Evolutionary conservation across 176 grass and related monocot species (phyloP).

Genomic region (Neostapfia colusana): DNA sequence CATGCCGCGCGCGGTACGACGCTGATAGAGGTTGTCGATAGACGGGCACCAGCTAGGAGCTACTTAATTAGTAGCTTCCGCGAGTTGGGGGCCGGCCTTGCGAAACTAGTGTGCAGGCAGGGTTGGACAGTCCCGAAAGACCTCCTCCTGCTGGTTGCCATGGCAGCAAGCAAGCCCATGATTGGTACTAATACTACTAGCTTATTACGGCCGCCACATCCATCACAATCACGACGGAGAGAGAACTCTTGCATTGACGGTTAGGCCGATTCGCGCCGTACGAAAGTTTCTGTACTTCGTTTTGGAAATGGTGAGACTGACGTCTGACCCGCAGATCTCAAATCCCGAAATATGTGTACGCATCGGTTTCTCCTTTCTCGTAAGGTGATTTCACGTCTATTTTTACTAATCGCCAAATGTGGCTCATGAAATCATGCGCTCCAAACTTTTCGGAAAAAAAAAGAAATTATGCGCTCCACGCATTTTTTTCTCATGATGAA

Average conservation of each 20-base stretch:
- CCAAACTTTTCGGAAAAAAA: too few relatives aligned
- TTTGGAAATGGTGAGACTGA: background rate
- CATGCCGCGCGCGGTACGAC: too few relatives aligned
- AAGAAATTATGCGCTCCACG: too few relatives aligned
- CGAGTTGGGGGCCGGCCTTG: background rate
- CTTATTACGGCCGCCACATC: background rate
- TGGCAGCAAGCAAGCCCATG: background rate
- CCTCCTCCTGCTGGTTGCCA: background rate
- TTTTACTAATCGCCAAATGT: background rate
- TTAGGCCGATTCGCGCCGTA: conserved; percentile 1
- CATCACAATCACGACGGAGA: background rate
- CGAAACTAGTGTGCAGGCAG: background rate
- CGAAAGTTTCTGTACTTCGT: background rate
- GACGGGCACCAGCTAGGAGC: background rate
- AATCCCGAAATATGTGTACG: background rate
- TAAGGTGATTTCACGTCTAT: background rate
- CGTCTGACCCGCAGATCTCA: background rate
- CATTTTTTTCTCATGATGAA: too few relatives aligned
- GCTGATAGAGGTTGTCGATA: background rate
- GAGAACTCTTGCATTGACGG: background rate
- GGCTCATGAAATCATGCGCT: too few relatives aligned
- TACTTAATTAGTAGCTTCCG: background rate
- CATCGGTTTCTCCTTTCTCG: background rate
- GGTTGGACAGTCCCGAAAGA: conserved; percentile 1
- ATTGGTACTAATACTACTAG: background rate